Evolutionary conservation across 176 grass and related monocot species (phyloP).

Genomic region (Otatea glauca): DNA sequence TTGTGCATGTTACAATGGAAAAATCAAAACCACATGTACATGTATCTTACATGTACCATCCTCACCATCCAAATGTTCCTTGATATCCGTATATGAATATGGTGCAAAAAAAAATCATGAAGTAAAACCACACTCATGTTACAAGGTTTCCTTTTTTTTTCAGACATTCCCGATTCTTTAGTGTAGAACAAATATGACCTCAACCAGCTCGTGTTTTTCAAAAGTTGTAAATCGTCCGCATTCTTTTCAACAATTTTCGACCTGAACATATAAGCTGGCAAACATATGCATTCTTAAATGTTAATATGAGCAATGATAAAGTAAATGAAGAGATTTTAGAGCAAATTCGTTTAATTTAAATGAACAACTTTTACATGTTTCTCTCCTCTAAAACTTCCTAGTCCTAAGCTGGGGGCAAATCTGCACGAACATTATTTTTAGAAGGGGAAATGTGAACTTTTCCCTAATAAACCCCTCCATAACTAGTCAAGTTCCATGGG

Average conservation of each 20-base stretch:
- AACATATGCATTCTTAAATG: not conserved
- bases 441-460: slow-evolving; percentile 20
- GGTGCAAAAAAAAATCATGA: too few species aligned
- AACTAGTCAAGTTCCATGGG: slow-evolving; percentile 6
- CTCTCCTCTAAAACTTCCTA: too few species aligned
- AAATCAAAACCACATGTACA: too few species aligned
- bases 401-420: not conserved
- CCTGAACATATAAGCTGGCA: not conserved
- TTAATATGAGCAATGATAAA: not conserved
- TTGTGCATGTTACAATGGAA: not conserved
- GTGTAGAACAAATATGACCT: not conserved
- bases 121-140: too few species aligned
- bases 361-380: not conserved
- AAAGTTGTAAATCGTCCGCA: too few species aligned
- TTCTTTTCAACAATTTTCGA: too few species aligned
- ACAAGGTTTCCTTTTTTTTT: not conserved
- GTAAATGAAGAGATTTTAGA: not conserved
- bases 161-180: not conserved
- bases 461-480: slow-evolving; percentile 4
- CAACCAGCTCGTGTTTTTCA: too few species aligned
- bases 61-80: too few species aligned
- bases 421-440: not conserved
- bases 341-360: not conserved
- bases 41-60: too few species aligned
- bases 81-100: too few species aligned